A percentile compares a stretch with the other conserved stretches of the same genome.
Conservation (phyloP, 768 basidiomycete species). For the Mycena vulgaris region DNA sequence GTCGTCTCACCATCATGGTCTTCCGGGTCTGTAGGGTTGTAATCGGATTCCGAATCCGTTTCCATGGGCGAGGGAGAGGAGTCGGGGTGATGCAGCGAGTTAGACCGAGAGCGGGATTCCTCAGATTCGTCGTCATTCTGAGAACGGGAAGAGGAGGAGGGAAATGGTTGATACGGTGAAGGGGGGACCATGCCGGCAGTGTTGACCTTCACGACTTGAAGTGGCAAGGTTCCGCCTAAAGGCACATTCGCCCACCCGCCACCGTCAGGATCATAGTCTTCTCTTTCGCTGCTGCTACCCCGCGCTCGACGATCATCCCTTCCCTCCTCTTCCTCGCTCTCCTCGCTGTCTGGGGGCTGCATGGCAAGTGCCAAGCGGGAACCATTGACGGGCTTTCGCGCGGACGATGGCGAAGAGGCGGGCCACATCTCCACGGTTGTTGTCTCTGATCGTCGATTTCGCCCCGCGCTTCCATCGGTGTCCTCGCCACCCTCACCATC, state of each 20-base stretch:
- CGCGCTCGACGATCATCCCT: neutral
- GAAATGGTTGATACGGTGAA: slow-evolving; percentile 33
- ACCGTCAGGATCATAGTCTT: slow-evolving; percentile 27
- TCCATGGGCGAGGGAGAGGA: slow-evolving; percentile 5
- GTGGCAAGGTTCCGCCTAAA: slow-evolving; percentile 27
- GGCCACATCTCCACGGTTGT: slow-evolving; percentile 39
- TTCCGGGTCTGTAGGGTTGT: slow-evolving; percentile 30
- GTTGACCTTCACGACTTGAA: slow-evolving; percentile 37
- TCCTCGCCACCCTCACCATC: slow-evolving; percentile 17
- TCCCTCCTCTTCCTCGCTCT: slow-evolving; percentile 23
- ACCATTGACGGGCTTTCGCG: slow-evolving; percentile 35
- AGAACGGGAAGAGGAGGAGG: slow-evolving; percentile 6
- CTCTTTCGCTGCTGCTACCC: slow-evolving; percentile 19
- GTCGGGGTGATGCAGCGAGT: slow-evolving; percentile 12
- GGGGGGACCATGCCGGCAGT: slow-evolving; percentile 29
- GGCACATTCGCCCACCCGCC: slow-evolving; percentile 30
- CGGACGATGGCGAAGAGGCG: slow-evolving; percentile 27
- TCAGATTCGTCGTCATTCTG: neutral
- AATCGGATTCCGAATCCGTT: slow-evolving; percentile 34
- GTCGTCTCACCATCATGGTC: slow-evolving; percentile 29
- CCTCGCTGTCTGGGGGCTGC: slow-evolving; percentile 29
- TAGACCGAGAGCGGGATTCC: slow-evolving; percentile 9
- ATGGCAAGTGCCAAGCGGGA: slow-evolving; percentile 36
- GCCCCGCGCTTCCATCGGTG: slow-evolving; percentile 1
- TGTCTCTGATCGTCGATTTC: slow-evolving; percentile 36